Conservation (phyloP, 371 early-diverging fungal species). For the Mucor irregularis region DNA sequence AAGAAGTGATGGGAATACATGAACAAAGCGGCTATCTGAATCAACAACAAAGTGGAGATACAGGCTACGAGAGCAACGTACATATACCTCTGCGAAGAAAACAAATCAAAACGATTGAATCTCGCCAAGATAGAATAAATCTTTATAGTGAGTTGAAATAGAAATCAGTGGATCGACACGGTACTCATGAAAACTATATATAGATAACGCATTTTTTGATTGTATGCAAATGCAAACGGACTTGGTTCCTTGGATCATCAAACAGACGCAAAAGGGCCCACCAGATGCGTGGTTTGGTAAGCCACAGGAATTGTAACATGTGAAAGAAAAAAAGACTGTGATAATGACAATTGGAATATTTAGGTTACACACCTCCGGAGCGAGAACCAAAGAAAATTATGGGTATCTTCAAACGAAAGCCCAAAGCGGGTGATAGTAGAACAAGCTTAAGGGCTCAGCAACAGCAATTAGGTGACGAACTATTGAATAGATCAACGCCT, state of each 20-base stretch:
- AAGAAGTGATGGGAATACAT: background rate
- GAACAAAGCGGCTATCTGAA: conserved; percentile 1
- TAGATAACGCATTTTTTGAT: conserved; percentile 22
- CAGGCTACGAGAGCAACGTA: no score
- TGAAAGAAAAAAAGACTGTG: background rate
- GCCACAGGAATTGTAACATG: no score
- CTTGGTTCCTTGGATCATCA: conserved; percentile 22
- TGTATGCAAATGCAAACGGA: conserved; percentile 20
- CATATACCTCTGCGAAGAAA: conserved; percentile 21
- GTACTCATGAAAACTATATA: no score
- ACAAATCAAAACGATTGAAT: conserved; percentile 22
- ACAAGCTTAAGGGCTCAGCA: conserved; percentile 12
- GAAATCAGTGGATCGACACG: no score
- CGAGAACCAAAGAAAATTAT: conserved; percentile 24
- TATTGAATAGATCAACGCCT: conserved; percentile 10
- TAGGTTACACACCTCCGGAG: conserved; percentile 20
- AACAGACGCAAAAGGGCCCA: conserved; percentile 29
- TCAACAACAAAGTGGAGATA: no score
- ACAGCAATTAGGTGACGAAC: conserved; percentile 11
- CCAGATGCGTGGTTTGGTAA: conserved; percentile 32
- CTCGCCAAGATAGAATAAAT: conserved; percentile 19
- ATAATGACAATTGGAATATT: background rate
- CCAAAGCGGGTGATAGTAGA: background rate
- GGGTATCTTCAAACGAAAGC: conserved; percentile 25
- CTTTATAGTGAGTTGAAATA: conserved; percentile 24